These are phyloP conservation scores for Elongisporangium senticosum DNA, from an alignment of 352 stramenopile genomes.

Conservation along the genomic window DNA sequence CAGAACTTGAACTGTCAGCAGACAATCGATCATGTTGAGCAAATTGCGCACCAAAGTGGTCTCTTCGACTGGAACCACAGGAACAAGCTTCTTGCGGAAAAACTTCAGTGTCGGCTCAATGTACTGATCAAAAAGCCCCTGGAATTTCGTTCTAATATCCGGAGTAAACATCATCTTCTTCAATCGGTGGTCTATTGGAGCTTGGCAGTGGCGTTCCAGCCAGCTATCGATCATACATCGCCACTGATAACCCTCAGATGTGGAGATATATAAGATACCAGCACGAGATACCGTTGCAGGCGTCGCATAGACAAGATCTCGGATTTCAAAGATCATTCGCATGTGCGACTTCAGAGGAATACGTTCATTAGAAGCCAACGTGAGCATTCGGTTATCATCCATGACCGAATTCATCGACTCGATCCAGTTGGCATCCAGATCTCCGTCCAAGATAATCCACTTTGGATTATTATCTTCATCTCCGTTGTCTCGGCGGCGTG, in stretches of 20 bases:
- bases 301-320: constrained; percentile 93
- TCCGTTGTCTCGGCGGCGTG: constrained; percentile 83
- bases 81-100: constrained; percentile 90
- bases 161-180: constrained; percentile 74
- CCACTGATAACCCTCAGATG: constrained; percentile 94
- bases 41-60: constrained; percentile 91
- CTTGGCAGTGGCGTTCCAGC: constrained; percentile 75
- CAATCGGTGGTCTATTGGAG: constrained; percentile 54
- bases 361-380: constrained; percentile 94
- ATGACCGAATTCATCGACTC: constrained; percentile 97
- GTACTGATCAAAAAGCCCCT: constrained; percentile 90
- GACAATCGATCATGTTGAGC: constrained; percentile 93
- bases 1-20: constrained; percentile 79
- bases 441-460: constrained; percentile 96
- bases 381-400: constrained; percentile 97
- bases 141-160: constrained; percentile 74
- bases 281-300: constrained; percentile 93
- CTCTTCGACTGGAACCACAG: constrained; percentile 91
- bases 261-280: constrained; percentile 96
- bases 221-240: constrained; percentile 91
- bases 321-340: constrained; percentile 97
- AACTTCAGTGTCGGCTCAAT: constrained; percentile 90
- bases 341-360: constrained; percentile 96
- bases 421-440: constrained; percentile 98
- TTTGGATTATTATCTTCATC: constrained; percentile 92